Base-by-base conservation (phyloP, 495 filamentous ascomycete genomes). In the Aspergillus funiculosus region DNA sequence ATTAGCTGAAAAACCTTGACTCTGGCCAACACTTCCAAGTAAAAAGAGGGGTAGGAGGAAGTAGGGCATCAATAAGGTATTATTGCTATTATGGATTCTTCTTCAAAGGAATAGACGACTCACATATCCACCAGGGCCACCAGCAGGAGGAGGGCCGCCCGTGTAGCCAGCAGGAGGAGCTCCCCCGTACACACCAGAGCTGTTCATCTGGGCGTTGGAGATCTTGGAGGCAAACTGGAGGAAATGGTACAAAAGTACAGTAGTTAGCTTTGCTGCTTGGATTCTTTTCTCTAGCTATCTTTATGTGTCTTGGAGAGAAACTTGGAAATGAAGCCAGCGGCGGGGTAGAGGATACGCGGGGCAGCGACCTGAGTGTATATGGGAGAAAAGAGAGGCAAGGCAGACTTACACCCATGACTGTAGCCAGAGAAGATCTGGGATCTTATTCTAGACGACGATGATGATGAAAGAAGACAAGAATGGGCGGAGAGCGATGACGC, bases 171-270 rank as follows among this genome's bases (percentile, higher is more conserved):
- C 28, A 7, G 69, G 66, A 46, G 67, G 61, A 26, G 64, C 64
- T 20, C 64, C 68, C 31, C 55, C 58, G 37, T 71, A 69, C 8
- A 58, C 57, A 28, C 63, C 62, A 3, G 58, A 51, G 40, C 39
- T 52, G 21, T 41, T 54, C 29, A 31, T 60, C 48, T 69, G 66
- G 39, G 57, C 56, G 29, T 60, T 61, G 31, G 68, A 65, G 49
- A 73, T 61, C 54, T 73, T 73, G 27, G 67, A 66, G 21, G 70
- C 70, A 50, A 73, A 69, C 70, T 73, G 48, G 11, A 14, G 24
- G 27, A 7, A 22, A 52, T 24, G 28, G 47, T 32, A 37, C 41
- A 38, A 39, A 42, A 30, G 24, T 54, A 46, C 55, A 48, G 51
- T 26, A 37, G 42, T 54, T 47, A 54, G 40, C 27, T 35, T 6